Evolutionary conservation across 1,284 basidiomycete genomes (phyloP).

Genomic region (Cryptococcus sp.): DNA sequence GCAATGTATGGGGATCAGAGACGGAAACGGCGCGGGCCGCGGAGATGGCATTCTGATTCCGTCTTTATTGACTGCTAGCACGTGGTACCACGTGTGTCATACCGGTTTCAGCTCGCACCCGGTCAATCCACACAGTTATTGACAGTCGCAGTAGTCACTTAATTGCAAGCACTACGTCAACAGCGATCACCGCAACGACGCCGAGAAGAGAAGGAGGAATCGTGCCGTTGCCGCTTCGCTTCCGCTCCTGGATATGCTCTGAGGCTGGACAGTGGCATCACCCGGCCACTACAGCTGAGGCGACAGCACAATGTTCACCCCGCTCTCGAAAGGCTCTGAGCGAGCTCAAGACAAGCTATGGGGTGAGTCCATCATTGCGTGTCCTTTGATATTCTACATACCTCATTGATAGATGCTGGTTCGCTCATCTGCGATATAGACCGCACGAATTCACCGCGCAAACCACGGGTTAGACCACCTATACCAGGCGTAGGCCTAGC

Average conservation of each 20-base stretch:
- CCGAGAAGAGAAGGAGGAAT: too few species aligned
- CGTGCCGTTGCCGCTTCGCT: too few species aligned
- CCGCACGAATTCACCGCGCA: slow-evolving; percentile 33
- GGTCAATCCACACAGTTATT: too few species aligned
- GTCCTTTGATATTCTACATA: too few species aligned
- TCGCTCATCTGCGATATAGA: slow-evolving; percentile 16
- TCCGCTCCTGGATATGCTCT: too few species aligned
- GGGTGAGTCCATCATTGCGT: slow-evolving; percentile 34
- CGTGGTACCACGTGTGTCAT: background rate
- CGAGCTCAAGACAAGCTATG: slow-evolving; percentile 50
- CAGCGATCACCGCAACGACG: too few species aligned
- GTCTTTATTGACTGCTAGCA: background rate
- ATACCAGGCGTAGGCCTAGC: background rate
- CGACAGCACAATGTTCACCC: slow-evolving; percentile 46
- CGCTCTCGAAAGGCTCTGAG: slow-evolving; percentile 51
- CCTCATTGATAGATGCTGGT: slow-evolving; percentile 1
- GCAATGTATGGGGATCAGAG: background rate
- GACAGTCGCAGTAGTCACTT: too few species aligned
- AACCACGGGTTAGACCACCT: slow-evolving; percentile 24
- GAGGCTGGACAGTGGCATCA: too few species aligned
- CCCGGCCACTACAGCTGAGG: too few species aligned
- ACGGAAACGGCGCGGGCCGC: background rate
- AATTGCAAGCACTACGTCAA: too few species aligned
- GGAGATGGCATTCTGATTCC: background rate
- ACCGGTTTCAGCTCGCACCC: too few species aligned